Evolutionary conservation across 106 monocot species (phyloP), one percentile per base, ranked within the genome.

Genomic region (Triglochin maritima): DNA sequence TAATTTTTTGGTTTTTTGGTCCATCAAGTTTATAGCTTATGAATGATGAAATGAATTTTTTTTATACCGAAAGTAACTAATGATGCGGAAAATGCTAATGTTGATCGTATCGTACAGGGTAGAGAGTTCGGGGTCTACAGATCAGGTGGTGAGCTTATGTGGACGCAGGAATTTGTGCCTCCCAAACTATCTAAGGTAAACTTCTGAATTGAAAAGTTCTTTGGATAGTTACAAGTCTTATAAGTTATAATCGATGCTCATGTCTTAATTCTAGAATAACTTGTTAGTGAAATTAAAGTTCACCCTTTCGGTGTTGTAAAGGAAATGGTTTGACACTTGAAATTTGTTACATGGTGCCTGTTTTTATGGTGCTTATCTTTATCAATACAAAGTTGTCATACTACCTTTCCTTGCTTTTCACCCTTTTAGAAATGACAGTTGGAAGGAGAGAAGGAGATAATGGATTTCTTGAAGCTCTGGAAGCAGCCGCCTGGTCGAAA

Each of bases 381-480:
- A 3, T 55, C 11, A 46, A 65, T 48, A 7, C 29, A 44, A 68
- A 58, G 66, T 56, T 73, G 66, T 76, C 70, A 76, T 71, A 60
- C 45, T 17, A 59, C 70, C 65, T 74, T 84, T 72, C 71, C 50
- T 66, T 76, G 66, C 72, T 70, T 61, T 75, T 85, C 70, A 81
- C 72, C 74, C 50, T 49, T 86, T 65, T 84, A 76, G 80, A 78
- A 65, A 78, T 77, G 66, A 80, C 82, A 89, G 82, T 76, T 84
- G 80, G 78, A 64, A 52, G 76, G 62, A 55, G 63, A 47, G 56
- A 65, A 66, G 29, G 70, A 60, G 51, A 13, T 13, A 4, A 52
- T 62, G 46, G 85, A 67, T n/a, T 71, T 76, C 44, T 75, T 82
- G 47, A 85, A 83, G 65, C 77, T 89, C 11, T 94, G 94, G 89